These are phyloP conservation scores for Halenospora varia DNA, from an alignment of 495 filamentous ascomycete species.

Conservation along the genomic window DNA sequence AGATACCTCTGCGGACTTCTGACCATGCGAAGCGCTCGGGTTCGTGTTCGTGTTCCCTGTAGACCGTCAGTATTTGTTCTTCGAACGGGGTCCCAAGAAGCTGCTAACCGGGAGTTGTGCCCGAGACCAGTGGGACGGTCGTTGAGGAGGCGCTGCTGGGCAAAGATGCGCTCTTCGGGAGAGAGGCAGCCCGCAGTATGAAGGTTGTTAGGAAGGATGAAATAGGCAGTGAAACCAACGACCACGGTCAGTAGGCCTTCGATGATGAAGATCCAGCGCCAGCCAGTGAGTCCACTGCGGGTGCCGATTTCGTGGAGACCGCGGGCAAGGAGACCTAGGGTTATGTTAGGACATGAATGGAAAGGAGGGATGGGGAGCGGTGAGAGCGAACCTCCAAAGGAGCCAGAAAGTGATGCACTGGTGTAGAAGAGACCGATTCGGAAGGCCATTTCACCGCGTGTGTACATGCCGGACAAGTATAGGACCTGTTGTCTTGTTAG, in stretches of 20 bases:
- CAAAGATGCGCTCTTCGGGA: slow-evolving; percentile 39
- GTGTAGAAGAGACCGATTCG: slow-evolving; percentile 57
- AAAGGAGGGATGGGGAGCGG: too few species aligned
- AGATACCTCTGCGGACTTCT: slow-evolving; percentile 57
- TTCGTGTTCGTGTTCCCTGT: slow-evolving; percentile 33
- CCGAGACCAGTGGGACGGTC: slow-evolving; percentile 20
- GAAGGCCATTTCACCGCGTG: slow-evolving; percentile 55
- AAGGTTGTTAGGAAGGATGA: slow-evolving; percentile 55
- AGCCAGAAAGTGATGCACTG: slow-evolving; percentile 52
- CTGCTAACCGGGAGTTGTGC: slow-evolving; percentile 31
- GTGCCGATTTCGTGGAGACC: slow-evolving; percentile 59
- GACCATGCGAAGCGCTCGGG: slow-evolving; percentile 57
- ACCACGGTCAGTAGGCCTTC: slow-evolving; percentile 45
- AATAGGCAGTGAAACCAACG: slow-evolving; percentile 42
- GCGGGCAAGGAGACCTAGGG: too few species aligned
- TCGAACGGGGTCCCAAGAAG: slow-evolving; percentile 38
- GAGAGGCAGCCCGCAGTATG: slow-evolving; percentile 49
- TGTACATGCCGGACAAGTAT: slow-evolving; percentile 51
- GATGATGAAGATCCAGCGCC: slow-evolving; percentile 72
- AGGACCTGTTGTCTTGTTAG: slow-evolving; percentile 31
- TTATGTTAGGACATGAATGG: too few species aligned
- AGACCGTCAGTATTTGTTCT: slow-evolving; percentile 26
- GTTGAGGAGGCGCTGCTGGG: slow-evolving; percentile 34
- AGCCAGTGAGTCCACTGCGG: slow-evolving; percentile 42
- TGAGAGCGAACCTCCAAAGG: slow-evolving; percentile 59